Evolutionary conservation across 495 filamentous ascomycete genomes (phyloP), one percentile per base, ranked within the genome.

Genomic region (Penicillium goetzii): DNA sequence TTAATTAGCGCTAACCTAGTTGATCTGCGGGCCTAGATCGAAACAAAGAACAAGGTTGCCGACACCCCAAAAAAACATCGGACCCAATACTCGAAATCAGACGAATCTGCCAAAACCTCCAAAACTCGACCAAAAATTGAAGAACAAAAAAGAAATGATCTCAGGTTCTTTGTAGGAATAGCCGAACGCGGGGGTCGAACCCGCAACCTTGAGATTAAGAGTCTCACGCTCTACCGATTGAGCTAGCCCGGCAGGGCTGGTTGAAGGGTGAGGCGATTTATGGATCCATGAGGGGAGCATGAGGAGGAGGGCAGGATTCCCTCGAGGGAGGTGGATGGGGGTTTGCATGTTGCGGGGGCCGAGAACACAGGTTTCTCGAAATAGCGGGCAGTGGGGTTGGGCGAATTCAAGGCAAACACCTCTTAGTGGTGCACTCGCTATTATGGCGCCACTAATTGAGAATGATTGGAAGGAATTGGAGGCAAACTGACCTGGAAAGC

Each of bases 181-280:
- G 74, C 75, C 76, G 67, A 78, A 79, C 76, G 76, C 70, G 81
- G 81, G 81, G 80, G 77, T 83, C 79, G 79, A 82, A 84, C 80
- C 81, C 79, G 74, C 80, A 83, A 75, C 80, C 80, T 83, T 83
- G 79, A 82, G 80, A 82, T 84, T 85, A 86, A 84, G 80, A 84
- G 77, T 76, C 77, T 81, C 79, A 84, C 81, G 82, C 82, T 84
- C 82, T 85, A 79, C 79, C 78, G 77, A 82, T 81, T 82, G 82
- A 85, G 75, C 77, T 86, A 86, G 80, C 81, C 80, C 65, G 74
- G 77, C 74, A 67, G 66, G 65, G 68, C 56, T 78, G 67, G 65
- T 68, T 71, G 60, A n/a, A 61, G 17, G 11, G 4, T 0, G 1
- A 0, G 0, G 6, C 2, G 2, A 50, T 0, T 33, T 65, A 19